Base-by-base conservation (phyloP, 148 eudicot genomes). In the Rhododendron kiyosumense region DNA sequence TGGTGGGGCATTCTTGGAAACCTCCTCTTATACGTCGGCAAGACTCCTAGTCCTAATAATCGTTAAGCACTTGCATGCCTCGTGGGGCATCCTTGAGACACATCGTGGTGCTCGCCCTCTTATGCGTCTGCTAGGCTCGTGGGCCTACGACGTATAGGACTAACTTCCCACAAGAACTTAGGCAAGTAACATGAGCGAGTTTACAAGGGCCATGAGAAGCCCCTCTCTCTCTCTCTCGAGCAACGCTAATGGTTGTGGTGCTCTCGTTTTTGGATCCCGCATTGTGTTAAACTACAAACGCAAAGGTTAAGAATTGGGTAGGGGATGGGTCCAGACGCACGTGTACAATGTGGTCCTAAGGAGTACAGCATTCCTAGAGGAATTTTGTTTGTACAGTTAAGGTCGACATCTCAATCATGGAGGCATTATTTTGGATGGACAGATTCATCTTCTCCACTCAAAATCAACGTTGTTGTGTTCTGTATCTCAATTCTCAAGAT, bases 371-470 rank as follows among this genome's bases (percentile, higher is more conserved):
- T 5, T 17, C 87, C 78, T 86, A 52, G 86, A 85, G 83, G 87
- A 86, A 86, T 84, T 90, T 91, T 88, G 93, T 90, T 89, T 88
- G 88, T 71, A 75, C 77, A 54, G 89, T 87, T 84, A 75, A 88
- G 89, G 93, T 89, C 89, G 87, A 86, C 89, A 89, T 93, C 94
- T 87, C 89, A 88, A 94, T 93, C 92, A 93, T 92, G 86, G 88
- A 89, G 85, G 85, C 85, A 93, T 92, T 89, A 90, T 91, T 90
- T 59, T 76, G 84, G 81, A 71, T 86, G 87, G 87, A 67, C 89
- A 86, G 52, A 45, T 65, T 85, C 87, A 84, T 88, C 88, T 80
- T 87, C 87, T 82, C 77, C 83, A 89, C 87, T 73, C 82, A 48
- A 76, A 81, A 43, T 28, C 48, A 76, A 30, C 36, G 14, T 30